These are phyloP conservation scores for Sodiomyces alkalinus DNA, from an alignment of 2,329 filamentous ascomycete genomes.

Conservation along the genomic window DNA sequence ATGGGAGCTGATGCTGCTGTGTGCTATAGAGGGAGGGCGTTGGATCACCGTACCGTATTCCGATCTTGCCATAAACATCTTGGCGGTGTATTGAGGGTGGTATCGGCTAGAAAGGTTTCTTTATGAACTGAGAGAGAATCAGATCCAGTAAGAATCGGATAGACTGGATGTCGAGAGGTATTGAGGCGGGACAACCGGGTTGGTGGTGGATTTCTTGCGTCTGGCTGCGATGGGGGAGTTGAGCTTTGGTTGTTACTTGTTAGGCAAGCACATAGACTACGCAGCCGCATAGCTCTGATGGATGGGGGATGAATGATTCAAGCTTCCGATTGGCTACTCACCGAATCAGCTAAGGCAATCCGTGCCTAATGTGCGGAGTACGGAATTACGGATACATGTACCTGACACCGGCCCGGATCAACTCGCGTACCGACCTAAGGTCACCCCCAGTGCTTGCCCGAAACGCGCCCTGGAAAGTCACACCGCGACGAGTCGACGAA, in stretches of 20 bases:
- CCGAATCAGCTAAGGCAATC: too few relatives aligned
- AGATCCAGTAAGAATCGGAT: neutral
- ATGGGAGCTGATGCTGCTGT: slow-evolving; percentile 18
- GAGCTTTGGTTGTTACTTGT: slow-evolving; percentile 6
- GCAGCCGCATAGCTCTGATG: slow-evolving; percentile 13
- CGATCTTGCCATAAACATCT: slow-evolving; percentile 99
- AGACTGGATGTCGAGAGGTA: slow-evolving; percentile 1
- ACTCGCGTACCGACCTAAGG: too few relatives aligned
- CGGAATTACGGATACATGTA: too few relatives aligned
- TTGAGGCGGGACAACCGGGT: neutral
- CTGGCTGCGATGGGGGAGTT: slow-evolving; percentile 5
- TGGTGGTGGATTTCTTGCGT: slow-evolving; percentile 1
- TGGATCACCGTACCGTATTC: slow-evolving; percentile 72
- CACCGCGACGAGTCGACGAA: too few relatives aligned
- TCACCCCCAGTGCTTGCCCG: too few relatives aligned
- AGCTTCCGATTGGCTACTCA: slow-evolving; percentile 2
- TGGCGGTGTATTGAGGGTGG: slow-evolving; percentile 31
- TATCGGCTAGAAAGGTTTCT: slow-evolving; percentile 1
- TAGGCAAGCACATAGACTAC: slow-evolving; percentile 25
- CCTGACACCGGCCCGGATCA: too few relatives aligned
- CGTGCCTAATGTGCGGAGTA: too few relatives aligned
- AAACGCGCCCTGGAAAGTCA: neutral
- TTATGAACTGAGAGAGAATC: neutral
- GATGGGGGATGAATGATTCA: neutral
- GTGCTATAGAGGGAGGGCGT: slow-evolving; percentile 8